Evolutionary conservation across 345 rosid species (phyloP).

Genomic region (Eucalyptus erythrocorys): DNA sequence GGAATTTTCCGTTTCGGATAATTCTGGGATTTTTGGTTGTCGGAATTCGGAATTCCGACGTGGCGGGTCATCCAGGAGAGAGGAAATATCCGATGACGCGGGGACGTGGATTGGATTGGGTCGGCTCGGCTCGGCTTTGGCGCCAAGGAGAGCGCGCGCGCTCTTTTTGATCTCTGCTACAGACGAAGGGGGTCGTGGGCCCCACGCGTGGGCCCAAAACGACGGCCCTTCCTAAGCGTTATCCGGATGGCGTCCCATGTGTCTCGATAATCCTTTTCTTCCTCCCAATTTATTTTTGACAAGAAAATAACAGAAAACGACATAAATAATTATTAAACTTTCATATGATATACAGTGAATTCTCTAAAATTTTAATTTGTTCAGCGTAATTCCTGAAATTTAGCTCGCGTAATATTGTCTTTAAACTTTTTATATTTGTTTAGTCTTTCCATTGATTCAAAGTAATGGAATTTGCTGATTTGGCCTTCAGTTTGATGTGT

Average conservation of each 20-base stretch:
- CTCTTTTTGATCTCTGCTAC: neutral
- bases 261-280: neutral
- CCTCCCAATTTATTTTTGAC: neutral
- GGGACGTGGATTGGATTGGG: neutral
- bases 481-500: neutral
- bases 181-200: neutral
- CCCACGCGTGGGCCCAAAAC: neutral
- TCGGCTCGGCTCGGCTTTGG: neutral
- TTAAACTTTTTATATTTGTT: neutral
- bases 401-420: rapidly evolving
- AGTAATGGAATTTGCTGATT: rapidly evolving
- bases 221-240: neutral
- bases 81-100: neutral
- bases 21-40: neutral
- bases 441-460: neutral
- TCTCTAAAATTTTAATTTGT: rapidly evolving
- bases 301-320: neutral
- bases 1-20: neutral
- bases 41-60: neutral
- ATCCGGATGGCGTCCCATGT: neutral
- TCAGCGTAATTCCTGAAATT: rapidly evolving
- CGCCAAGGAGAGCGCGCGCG: neutral
- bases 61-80: neutral
- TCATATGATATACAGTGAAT: neutral
- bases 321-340: neutral